Percentiles rank a stretch among this genome's conserved stretches.
Evolutionary conservation across 495 filamentous ascomycete genomes (phyloP).

Genomic region (Tuber umbilicatum): DNA sequence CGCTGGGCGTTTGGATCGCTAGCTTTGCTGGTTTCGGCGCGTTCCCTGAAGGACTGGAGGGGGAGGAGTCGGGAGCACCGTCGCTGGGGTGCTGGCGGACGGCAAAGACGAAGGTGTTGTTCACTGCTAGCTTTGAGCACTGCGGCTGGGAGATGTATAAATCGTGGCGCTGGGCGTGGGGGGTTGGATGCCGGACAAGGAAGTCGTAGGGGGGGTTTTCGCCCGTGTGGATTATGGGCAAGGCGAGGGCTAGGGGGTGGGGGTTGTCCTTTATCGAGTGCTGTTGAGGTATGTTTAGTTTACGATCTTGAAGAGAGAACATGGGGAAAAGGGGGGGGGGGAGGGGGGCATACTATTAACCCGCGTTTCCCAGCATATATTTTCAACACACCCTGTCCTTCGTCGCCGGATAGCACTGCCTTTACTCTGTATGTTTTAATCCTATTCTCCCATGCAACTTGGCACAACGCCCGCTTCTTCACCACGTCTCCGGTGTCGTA

Average conservation of each 20-base stretch:
- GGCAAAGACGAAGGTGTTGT: conserved; percentile 96
- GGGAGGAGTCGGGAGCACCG: conserved; percentile 23
- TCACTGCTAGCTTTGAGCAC: conserved; percentile 73
- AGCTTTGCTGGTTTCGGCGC: conserved; percentile 85
- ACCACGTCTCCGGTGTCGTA: conserved; percentile 88
- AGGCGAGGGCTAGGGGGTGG: conserved; percentile 79
- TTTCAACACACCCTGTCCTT: conserved; percentile 82
- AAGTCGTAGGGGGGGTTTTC: conserved; percentile 93
- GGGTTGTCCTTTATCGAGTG: conserved; percentile 91
- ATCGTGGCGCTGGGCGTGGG: conserved; percentile 91
- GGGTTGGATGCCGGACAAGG: conserved; percentile 85
- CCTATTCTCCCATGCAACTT: conserved; percentile 83
- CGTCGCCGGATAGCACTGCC: conserved; percentile 80
- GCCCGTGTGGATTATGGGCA: conserved; percentile 83
- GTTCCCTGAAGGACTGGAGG: conserved; percentile 44
- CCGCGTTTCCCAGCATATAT: conserved; percentile 90
- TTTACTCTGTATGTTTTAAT: conserved; percentile 89
- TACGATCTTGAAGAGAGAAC: conserved; percentile 2
- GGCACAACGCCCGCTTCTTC: conserved; percentile 77
- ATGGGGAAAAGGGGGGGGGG: not conserved
- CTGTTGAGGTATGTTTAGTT: conserved; percentile 27
- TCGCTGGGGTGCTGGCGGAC: conserved; percentile 85
- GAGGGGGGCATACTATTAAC: conserved; percentile 55
- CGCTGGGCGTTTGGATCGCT: conserved; percentile 89
- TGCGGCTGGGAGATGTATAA: conserved; percentile 95